Conservation (phyloP, 2,329 filamentous ascomycete genomes). For the Grosmannia huntii region DNA sequence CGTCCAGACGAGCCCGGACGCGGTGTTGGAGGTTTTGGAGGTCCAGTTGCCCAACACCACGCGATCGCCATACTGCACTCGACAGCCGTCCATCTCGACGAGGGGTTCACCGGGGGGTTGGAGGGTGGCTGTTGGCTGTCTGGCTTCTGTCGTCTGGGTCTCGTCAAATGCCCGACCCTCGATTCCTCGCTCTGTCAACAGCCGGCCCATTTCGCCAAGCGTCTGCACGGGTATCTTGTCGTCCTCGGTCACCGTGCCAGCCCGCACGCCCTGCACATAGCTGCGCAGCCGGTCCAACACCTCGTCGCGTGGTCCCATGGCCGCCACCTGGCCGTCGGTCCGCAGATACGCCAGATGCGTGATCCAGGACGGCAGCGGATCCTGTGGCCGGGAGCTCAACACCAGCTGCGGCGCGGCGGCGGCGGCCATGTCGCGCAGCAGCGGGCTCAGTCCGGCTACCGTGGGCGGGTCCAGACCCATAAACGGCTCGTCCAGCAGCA, state of each 20-base stretch:
- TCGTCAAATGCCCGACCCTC: conserved; percentile 24
- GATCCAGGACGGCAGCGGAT: conserved; percentile 80
- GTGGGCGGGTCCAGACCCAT: conserved; percentile 91
- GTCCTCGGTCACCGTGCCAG: conserved; percentile 31
- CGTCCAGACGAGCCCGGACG: conserved; percentile 62
- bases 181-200: conserved; percentile 27
- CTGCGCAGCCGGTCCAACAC: conserved; percentile 43
- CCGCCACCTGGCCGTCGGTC: conserved; percentile 49
- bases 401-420: conserved; percentile 58
- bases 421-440: conserved; percentile 57
- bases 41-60: conserved; percentile 71
- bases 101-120: conserved; percentile 39
- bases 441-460: conserved; percentile 53
- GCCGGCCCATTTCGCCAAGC: conserved; percentile 36
- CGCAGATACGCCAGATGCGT: conserved; percentile 68
- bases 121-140: neutral
- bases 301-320: conserved; percentile 50
- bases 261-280: conserved; percentile 34
- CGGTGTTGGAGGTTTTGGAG: conserved; percentile 32
- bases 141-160: neutral
- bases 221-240: conserved; percentile 33
- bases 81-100: conserved; percentile 78
- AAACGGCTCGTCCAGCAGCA: conserved; percentile 87
- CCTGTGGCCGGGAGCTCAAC: conserved; percentile 70
- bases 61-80: conserved; percentile 67